Evolutionary conservation across 495 filamentous ascomycete genomes (phyloP).

Genomic region (Cladorrhinum samala): DNA sequence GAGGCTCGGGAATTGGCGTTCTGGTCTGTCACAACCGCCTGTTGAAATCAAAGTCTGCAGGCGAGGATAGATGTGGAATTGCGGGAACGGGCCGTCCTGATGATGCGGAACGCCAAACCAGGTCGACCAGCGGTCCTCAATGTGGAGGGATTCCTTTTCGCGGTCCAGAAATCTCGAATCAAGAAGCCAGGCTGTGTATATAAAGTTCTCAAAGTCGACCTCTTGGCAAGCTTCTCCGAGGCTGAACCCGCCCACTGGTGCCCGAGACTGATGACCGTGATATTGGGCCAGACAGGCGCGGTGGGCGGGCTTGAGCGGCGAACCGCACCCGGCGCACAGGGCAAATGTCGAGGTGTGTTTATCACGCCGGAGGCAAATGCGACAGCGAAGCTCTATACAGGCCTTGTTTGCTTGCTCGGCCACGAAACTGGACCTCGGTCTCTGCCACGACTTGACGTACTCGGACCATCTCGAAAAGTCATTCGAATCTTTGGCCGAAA

Average conservation of each 20-base stretch:
- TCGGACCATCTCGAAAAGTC: not conserved
- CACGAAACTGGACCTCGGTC: not conserved
- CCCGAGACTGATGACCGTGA: not conserved
- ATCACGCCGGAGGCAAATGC: not conserved
- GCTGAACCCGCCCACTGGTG: not conserved
- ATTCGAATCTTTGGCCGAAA: not conserved
- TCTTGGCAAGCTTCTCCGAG: conserved; percentile 2
- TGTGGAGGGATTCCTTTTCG: conserved; percentile 6
- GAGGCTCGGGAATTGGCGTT: conserved; percentile 11
- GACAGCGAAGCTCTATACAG: not conserved
- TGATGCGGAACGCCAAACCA: conserved; percentile 18
- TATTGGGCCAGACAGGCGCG: not conserved
- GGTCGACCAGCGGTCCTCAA: conserved; percentile 14
- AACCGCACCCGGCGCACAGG: not conserved
- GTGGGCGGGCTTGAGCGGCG: not conserved
- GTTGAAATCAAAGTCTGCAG: conserved; percentile 4
- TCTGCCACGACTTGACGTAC: conserved; percentile 1
- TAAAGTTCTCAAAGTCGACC: conserved; percentile 6
- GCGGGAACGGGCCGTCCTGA: conserved; percentile 10
- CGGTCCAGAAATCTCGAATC: conserved; percentile 5
- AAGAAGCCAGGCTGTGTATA: conserved; percentile 11
- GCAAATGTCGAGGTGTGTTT: not conserved
- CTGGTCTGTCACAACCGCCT: conserved; percentile 1
- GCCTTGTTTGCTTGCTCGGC: conserved; percentile 1
- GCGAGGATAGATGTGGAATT: conserved; percentile 12